Evolutionary conservation across 108 stramenopile genomes (phyloP).

Genomic region (Pseudonitzschia pungens): DNA sequence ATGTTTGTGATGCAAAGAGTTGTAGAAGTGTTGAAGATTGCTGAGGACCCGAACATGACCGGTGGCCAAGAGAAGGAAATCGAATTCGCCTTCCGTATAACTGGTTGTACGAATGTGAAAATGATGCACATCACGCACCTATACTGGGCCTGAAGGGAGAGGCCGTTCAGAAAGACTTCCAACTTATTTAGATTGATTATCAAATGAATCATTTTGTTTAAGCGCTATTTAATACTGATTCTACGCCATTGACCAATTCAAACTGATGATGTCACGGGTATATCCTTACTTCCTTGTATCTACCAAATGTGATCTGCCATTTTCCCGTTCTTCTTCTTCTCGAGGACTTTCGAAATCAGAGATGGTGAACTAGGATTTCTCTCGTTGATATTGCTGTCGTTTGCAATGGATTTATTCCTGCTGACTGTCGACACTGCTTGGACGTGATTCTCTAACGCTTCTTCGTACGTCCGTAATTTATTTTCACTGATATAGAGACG

Average conservation of each 20-base stretch:
- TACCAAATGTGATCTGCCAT: not conserved
- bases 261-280: too few species aligned
- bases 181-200: too few species aligned
- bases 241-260: too few species aligned
- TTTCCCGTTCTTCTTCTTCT: not conserved
- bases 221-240: too few species aligned
- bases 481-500: constrained; percentile 55
- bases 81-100: constrained; percentile 55
- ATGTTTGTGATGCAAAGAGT: constrained; percentile 22
- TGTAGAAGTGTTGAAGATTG: constrained; percentile 38
- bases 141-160: constrained; percentile 37
- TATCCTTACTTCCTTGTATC: not conserved
- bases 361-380: not conserved
- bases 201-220: too few species aligned
- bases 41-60: constrained; percentile 44
- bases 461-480: constrained; percentile 37
- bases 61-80: constrained; percentile 38
- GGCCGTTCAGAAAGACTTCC: not conserved
- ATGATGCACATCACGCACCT: constrained; percentile 37
- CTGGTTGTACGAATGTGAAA: constrained; percentile 34
- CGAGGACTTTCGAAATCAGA: not conserved
- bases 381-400: not conserved
- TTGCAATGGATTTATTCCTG: not conserved
- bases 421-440: constrained; percentile 26
- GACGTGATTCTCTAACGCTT: constrained; percentile 47